These are phyloP conservation scores for Arthrobotrys conoides DNA, from an alignment of 2,329 filamentous ascomycete species.

Conservation along the genomic window DNA sequence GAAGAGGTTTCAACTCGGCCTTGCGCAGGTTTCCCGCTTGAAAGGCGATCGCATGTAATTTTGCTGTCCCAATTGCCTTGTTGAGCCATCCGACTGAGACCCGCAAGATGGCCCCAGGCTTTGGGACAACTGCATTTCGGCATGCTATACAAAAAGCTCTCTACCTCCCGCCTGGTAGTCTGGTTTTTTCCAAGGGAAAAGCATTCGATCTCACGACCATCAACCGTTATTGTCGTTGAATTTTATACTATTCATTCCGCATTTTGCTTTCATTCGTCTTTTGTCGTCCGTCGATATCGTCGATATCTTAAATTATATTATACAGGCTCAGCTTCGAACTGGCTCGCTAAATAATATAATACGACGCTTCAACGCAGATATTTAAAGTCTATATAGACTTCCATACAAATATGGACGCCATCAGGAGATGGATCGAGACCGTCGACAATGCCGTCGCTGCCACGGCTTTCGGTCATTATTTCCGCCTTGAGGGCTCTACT, in stretches of 20 bases:
- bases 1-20: constrained; percentile 29
- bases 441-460: constrained; percentile 75
- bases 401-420: constrained; percentile 36
- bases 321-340: constrained; percentile 6
- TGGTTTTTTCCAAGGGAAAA: constrained; percentile 29
- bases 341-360: constrained; percentile 46
- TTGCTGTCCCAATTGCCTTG: constrained; percentile 41
- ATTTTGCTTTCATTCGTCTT: constrained; percentile 14
- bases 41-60: constrained; percentile 41
- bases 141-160: constrained; percentile 60
- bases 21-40: constrained; percentile 52
- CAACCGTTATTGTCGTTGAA: constrained; percentile 32
- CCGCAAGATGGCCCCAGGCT: constrained; percentile 23
- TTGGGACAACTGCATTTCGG: constrained; percentile 23
- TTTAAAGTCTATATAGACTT: neutral
- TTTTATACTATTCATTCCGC: constrained; percentile 10
- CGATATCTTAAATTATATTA: neutral
- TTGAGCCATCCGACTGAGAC: constrained; percentile 55
- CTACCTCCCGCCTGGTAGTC: constrained; percentile 46
- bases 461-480: constrained; percentile 78
- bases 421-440: constrained; percentile 67
- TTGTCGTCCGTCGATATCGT: neutral
- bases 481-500: constrained; percentile 84
- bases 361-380: constrained; percentile 37
- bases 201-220: constrained; percentile 43